A percentile compares a stretch with the other conserved stretches of the same genome.
These are phyloP conservation scores for Knoxia roxburghii DNA, from an alignment of 257 asterid species.

Conservation along the genomic window DNA sequence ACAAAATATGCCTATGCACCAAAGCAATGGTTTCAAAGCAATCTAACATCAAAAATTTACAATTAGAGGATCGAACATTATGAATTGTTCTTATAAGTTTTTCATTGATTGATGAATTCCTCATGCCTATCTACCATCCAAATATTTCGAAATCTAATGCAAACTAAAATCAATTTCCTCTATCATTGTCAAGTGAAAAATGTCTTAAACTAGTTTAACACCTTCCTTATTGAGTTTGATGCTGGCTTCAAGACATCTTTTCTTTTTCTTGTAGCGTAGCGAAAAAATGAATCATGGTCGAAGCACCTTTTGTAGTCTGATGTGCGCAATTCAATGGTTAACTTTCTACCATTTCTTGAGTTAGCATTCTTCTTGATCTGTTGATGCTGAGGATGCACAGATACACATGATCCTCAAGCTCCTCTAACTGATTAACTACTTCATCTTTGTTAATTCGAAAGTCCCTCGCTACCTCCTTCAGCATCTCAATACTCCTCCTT, in stretches of 20 bases:
- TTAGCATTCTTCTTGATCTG: slow-evolving; percentile 49
- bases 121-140: neutral
- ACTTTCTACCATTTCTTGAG: slow-evolving; percentile 27
- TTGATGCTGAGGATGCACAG: slow-evolving; percentile 58
- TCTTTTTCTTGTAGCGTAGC: neutral
- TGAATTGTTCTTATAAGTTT: neutral
- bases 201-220: neutral
- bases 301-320: neutral
- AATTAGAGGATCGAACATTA: neutral
- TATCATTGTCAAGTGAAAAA: too few species aligned
- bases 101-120: neutral
- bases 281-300: neutral
- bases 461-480: slow-evolving; percentile 47
- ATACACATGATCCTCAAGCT: slow-evolving; percentile 59
- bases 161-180: neutral
- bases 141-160: too few species aligned
- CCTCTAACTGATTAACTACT: slow-evolving; percentile 45
- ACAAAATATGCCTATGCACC: too few species aligned
- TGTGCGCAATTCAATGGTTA: neutral
- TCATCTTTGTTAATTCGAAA: slow-evolving; percentile 30
- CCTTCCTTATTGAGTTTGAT: neutral
- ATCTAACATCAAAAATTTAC: neutral
- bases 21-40: neutral
- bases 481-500: slow-evolving; percentile 37
- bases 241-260: neutral